These are phyloP conservation scores for Zostera marina DNA, from an alignment of 116 monocot species.

Conservation along the genomic window DNA sequence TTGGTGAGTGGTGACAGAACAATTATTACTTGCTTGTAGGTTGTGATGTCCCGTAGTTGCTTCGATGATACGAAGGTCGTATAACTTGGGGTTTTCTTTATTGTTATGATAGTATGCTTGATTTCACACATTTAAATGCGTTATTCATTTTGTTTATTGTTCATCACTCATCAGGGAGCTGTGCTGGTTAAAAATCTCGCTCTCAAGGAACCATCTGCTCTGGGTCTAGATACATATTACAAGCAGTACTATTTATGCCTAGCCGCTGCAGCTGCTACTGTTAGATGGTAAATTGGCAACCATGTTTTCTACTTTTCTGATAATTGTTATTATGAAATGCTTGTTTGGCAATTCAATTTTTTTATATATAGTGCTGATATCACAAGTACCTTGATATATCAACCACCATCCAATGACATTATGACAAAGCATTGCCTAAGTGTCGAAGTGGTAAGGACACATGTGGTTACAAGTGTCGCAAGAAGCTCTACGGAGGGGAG, in stretches of 20 bases:
- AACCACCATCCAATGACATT: no score
- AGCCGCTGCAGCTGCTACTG: slow-evolving; percentile 76
- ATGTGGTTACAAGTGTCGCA: neutral
- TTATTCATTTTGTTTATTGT: neutral
- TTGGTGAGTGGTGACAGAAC: neutral
- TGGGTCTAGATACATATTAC: slow-evolving; percentile 82
- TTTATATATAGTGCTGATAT: no score
- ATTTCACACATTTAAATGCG: neutral
- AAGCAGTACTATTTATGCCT: slow-evolving; percentile 99
- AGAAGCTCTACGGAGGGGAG: no score
- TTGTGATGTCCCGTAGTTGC: slow-evolving; percentile 69
- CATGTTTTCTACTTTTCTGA: neutral
- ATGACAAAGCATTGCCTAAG: no score
- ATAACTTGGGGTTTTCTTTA: neutral
- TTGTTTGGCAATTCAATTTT: no score
- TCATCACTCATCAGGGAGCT: slow-evolving; percentile 37
- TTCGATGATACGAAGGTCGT: slow-evolving; percentile 98
- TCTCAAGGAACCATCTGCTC: slow-evolving; percentile 81
- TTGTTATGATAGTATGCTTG: neutral
- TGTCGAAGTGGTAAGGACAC: neutral
- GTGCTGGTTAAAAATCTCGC: slow-evolving; percentile 72
- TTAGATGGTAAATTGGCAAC: slow-evolving; percentile 97
- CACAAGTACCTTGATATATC: no score
- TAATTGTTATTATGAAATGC: neutral
- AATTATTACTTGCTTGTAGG: slow-evolving; percentile 18